Evolutionary conservation across 2,329 filamentous ascomycete genomes (phyloP).

Genomic region (Aquanectria penicillioides): DNA sequence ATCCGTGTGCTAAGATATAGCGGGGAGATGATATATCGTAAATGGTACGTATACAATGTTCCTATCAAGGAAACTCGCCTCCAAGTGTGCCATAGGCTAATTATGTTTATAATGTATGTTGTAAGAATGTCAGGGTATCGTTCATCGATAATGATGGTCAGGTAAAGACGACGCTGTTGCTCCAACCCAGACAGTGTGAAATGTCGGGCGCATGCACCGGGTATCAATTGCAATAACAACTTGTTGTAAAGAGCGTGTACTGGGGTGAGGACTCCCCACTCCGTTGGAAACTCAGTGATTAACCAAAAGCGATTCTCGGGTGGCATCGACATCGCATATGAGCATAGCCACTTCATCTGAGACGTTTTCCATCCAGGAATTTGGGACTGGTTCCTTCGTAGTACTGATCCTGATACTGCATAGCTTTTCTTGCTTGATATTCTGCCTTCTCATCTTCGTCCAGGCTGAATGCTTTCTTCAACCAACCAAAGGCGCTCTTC

Average conservation of each 20-base stretch:
- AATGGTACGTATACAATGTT: neutral
- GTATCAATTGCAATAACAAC: slow-evolving; percentile 39
- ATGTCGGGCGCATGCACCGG: slow-evolving; percentile 34
- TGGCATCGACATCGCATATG: neutral
- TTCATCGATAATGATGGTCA: slow-evolving; percentile 14
- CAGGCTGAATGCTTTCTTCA: slow-evolving; percentile 74
- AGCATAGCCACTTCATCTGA: slow-evolving; percentile 43
- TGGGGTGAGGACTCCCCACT: too few relatives aligned
- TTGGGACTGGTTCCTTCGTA: slow-evolving; percentile 61
- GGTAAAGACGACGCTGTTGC: slow-evolving; percentile 17
- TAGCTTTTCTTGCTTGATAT: slow-evolving; percentile 65
- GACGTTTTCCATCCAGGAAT: slow-evolving; percentile 66
- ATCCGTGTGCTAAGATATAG: neutral
- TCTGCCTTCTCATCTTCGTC: slow-evolving; percentile 70
- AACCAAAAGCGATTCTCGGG: too few relatives aligned
- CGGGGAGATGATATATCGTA: neutral
- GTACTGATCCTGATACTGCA: slow-evolving; percentile 58
- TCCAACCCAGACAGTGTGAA: slow-evolving; percentile 38
- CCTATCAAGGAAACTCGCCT: slow-evolving; percentile 8
- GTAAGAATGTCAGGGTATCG: slow-evolving; percentile 15
- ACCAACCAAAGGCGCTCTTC: slow-evolving; percentile 73
- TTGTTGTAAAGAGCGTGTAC: slow-evolving; percentile 22
- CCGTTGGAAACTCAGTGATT: too few relatives aligned
- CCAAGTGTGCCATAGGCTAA: neutral
- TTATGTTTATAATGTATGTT: slow-evolving; percentile 14